Evolutionary conservation across 177 flowering plant species (phyloP).

Genomic region (Vitis hybrid): DNA sequence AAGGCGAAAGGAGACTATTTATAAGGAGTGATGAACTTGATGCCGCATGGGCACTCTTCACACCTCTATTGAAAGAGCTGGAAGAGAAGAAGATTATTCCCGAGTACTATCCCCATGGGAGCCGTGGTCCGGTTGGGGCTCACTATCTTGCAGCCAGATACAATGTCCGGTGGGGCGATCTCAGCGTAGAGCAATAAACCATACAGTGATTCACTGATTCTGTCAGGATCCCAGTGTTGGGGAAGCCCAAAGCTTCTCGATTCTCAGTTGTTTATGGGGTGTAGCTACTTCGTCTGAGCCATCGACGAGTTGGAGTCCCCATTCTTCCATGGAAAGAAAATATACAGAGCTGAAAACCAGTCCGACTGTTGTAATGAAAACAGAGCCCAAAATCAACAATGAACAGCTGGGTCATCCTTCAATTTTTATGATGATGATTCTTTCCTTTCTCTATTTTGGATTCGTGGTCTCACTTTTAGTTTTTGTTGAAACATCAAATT

Average conservation of each 20-base stretch:
- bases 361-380: too few relatives aligned
- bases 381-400: too few relatives aligned
- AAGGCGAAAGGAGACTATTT: constrained; percentile 89
- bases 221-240: not conserved
- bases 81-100: constrained; percentile 82
- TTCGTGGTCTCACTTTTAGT: too few relatives aligned
- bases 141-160: constrained; percentile 89
- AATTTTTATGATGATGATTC: too few relatives aligned
- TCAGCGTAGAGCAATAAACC: constrained; percentile 39
- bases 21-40: constrained; percentile 89
- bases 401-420: too few relatives aligned
- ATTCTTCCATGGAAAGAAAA: too few relatives aligned
- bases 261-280: too few relatives aligned
- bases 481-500: too few relatives aligned
- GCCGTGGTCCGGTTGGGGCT: constrained; percentile 96
- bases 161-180: constrained; percentile 89
- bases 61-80: constrained; percentile 74
- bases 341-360: too few relatives aligned
- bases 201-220: not conserved
- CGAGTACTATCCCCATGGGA: constrained; percentile 87
- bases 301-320: not conserved
- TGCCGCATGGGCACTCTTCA: constrained; percentile 91
- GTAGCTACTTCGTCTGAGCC: not conserved
- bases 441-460: too few relatives aligned
- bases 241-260: too few relatives aligned